Evolutionary conservation across 768 basidiomycete genomes (phyloP), one percentile per base, ranked within the genome.

Genomic region (Leccinum obscurum): DNA sequence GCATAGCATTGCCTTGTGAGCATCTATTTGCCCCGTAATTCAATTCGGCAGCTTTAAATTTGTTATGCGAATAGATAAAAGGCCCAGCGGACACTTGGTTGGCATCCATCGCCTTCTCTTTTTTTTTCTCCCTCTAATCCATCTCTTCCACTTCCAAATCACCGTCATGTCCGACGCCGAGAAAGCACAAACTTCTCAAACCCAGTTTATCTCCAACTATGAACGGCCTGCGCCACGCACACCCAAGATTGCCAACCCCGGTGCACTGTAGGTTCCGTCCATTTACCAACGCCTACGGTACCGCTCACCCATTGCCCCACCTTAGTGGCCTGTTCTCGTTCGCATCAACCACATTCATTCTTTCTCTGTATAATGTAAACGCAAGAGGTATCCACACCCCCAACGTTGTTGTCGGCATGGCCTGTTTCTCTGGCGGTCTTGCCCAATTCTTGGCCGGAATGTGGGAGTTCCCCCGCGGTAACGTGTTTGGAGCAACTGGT

Each of bases 401-500:
- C 44, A 92, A 93, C 59, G 83, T 86, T 30, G 85, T 93, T 52
- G 81, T 93, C 53, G 94, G 92, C 54, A 93, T 95, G 92, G 92
- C 92, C 26, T 69, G 92, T 64, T 90, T 86, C 74, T 84, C 84
- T 62, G 94, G 93, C 63, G 94, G 94, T 61, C 85, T 95, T 34
- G 87, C 81, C 13, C 94, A 95, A 71, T 79, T 95, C 51, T 76
- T 95, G 41, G 93, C 93, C 32, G 94, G 94, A 46, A 92, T 94
- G 88, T 93, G 92, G 92, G 87, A 88, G 73, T 88, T 87, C 75
- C 83, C 85, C 15, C 75, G 81, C 34, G 86, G 86, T 1, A 91
- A 92, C 64, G 77, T 76, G 0, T 90, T 92, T 62, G 88, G 86
- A 65, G 89, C 82, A 11, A 86, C 89, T 30, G 88, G 89, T 89